Conservation (phyloP, 2,329 filamentous ascomycete species). For the Apiospora saccharicola region DNA sequence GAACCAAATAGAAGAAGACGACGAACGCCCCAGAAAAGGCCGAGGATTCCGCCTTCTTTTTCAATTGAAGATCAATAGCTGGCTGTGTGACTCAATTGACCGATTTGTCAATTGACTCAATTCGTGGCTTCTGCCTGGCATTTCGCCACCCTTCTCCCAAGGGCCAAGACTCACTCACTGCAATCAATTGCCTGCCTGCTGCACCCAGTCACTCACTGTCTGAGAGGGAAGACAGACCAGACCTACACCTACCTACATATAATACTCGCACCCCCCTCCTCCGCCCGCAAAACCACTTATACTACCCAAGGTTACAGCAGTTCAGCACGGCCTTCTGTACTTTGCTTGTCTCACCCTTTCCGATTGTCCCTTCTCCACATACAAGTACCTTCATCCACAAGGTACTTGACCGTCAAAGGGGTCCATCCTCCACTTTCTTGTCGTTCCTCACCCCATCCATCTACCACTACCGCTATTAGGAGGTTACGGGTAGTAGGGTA, state of each 20-base stretch:
- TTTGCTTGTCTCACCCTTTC: conserved; percentile 16
- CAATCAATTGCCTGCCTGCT: neutral
- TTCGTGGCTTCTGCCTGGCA: conserved; percentile 10
- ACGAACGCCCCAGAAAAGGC: neutral
- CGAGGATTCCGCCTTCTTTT: conserved; percentile 18
- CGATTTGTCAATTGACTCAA: conserved; percentile 21
- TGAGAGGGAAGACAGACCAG: no score
- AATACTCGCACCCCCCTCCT: conserved; percentile 6
- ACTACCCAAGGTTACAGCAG: conserved; percentile 9
- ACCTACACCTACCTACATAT: neutral
- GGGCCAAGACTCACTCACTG: neutral
- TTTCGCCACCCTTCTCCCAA: neutral
- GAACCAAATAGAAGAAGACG: conserved; percentile 13
- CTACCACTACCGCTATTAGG: conserved; percentile 13
- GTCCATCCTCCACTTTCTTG: conserved; percentile 1
- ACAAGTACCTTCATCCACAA: neutral
- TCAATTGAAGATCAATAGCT: conserved; percentile 8
- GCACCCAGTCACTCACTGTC: neutral
- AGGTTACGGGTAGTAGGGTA: neutral
- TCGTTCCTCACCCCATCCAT: neutral
- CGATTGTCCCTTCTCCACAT: conserved; percentile 7
- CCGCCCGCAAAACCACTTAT: conserved; percentile 2
- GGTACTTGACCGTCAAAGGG: conserved; percentile 11
- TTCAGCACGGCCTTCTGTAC: conserved; percentile 12
- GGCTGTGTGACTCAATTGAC: conserved; percentile 16